Evolutionary conservation across 2,329 filamentous ascomycete genomes (phyloP).

Genomic region (Paracamarosporium sp.): DNA sequence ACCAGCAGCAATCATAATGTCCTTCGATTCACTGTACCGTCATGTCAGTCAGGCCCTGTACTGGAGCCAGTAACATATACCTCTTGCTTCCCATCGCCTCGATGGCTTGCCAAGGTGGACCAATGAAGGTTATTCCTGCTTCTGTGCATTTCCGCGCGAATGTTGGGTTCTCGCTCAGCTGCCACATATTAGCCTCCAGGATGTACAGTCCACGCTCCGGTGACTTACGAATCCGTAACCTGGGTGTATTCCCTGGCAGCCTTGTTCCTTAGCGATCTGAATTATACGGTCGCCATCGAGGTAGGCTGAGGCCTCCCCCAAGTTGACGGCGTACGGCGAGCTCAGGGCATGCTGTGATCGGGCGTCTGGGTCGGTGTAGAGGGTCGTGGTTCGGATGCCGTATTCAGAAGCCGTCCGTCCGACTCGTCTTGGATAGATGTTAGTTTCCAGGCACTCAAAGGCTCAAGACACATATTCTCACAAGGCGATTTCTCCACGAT

Average conservation of each 20-base stretch:
- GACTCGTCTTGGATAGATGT: slow-evolving; percentile 65
- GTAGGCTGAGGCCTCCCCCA: slow-evolving; percentile 85
- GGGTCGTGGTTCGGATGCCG: slow-evolving; percentile 89
- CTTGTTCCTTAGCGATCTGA: slow-evolving; percentile 80
- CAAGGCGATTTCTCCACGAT: slow-evolving; percentile 94
- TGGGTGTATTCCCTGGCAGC: slow-evolving; percentile 90
- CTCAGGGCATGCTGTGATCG: slow-evolving; percentile 85
- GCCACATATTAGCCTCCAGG: slow-evolving; percentile 17
- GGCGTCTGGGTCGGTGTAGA: slow-evolving; percentile 93
- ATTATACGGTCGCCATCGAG: slow-evolving; percentile 95
- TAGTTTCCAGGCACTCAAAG: slow-evolving; percentile 5
- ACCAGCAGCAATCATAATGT: slow-evolving; percentile 95
- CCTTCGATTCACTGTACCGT: slow-evolving; percentile 72
- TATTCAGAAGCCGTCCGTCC: slow-evolving; percentile 85
- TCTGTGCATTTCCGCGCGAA: slow-evolving; percentile 90
- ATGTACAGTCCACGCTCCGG: neutral
- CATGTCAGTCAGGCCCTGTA: slow-evolving; percentile 3
- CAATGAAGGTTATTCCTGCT: slow-evolving; percentile 92
- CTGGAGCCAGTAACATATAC: slow-evolving; percentile 35
- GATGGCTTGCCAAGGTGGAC: slow-evolving; percentile 79
- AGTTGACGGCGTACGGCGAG: slow-evolving; percentile 81
- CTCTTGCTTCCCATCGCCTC: slow-evolving; percentile 92
- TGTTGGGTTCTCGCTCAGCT: slow-evolving; percentile 85
- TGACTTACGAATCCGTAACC: slow-evolving; percentile 81
- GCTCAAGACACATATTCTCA: slow-evolving; percentile 38